Percentiles rank a stretch among this genome's conserved stretches.
Evolutionary conservation across 768 basidiomycete genomes (phyloP).

Genomic region (Boletellus sp.): DNA sequence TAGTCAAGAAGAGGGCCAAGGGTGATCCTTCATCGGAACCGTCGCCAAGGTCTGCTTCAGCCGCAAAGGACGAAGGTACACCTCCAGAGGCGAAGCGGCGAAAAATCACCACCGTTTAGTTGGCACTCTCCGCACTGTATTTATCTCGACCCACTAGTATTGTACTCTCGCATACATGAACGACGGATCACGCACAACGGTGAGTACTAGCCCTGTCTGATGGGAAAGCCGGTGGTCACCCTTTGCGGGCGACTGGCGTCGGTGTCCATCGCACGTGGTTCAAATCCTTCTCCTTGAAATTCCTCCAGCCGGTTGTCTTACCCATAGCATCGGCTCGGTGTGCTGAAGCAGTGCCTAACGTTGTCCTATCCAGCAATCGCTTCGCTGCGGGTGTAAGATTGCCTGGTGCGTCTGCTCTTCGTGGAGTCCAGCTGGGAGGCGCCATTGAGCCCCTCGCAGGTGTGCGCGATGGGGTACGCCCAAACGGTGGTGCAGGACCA

Average conservation of each 20-base stretch:
- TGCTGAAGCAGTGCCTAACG: constrained; percentile 58
- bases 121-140: constrained; percentile 10
- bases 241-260: constrained; percentile 48
- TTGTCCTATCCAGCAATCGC: constrained; percentile 68
- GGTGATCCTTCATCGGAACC: constrained; percentile 18
- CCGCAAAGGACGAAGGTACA: constrained; percentile 24
- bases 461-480: constrained; percentile 36
- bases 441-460: constrained; percentile 52
- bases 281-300: constrained; percentile 56
- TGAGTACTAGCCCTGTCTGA: constrained; percentile 4
- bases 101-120: constrained; percentile 41
- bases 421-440: constrained; percentile 78
- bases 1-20: constrained; percentile 75
- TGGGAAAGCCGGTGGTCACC: constrained; percentile 16
- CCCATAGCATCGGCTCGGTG: constrained; percentile 70
- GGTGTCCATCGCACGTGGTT: constrained; percentile 76
- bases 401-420: constrained; percentile 66
- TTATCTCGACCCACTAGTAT: constrained; percentile 4
- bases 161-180: constrained; percentile 11
- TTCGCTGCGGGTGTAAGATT: constrained; percentile 84
- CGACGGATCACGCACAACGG: background rate
- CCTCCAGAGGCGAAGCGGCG: constrained; percentile 56
- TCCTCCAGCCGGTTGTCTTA: constrained; percentile 54
- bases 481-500: constrained; percentile 27
- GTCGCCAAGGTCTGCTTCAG: constrained; percentile 13